A percentile compares a stretch with the other conserved stretches of the same genome.
Conservation (phyloP, 257 asterid species). For the Handroanthus guayacan region DNA sequence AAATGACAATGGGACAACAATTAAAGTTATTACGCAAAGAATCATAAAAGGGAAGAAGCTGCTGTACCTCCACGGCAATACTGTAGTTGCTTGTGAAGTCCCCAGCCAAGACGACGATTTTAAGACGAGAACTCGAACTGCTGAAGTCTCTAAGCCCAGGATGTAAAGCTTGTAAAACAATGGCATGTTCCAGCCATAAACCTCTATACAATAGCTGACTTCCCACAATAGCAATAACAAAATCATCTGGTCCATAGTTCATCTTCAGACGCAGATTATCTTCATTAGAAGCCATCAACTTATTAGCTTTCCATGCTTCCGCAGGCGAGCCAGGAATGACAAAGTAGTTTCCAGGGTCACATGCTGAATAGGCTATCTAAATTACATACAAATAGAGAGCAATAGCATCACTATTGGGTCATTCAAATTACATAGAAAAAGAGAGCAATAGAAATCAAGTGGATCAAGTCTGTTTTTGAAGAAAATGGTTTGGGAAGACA, state of each 20-base stretch:
- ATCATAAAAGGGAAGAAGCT: slow-evolving; percentile 15
- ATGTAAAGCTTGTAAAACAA: slow-evolving; percentile 73
- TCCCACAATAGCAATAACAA: slow-evolving; percentile 76
- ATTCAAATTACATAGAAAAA: background rate
- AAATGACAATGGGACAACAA: background rate
- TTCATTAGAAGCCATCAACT: slow-evolving; percentile 38
- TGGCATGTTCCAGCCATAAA: slow-evolving; percentile 92
- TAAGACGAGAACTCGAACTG: slow-evolving; percentile 64
- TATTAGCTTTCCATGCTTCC: slow-evolving; percentile 70
- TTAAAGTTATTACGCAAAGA: background rate
- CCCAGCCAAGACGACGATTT: slow-evolving; percentile 68
- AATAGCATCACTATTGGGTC: background rate
- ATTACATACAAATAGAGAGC: slow-evolving; percentile 34
- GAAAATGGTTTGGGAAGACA: no score
- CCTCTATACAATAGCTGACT: slow-evolving; percentile 75
- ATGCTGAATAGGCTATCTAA: slow-evolving; percentile 81
- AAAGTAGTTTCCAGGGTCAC: slow-evolving; percentile 88
- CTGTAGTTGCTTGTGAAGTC: slow-evolving; percentile 67
- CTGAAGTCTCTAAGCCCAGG: slow-evolving; percentile 60
- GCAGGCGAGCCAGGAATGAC: slow-evolving; percentile 88
- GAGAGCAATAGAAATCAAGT: background rate
- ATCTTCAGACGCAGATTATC: slow-evolving; percentile 44
- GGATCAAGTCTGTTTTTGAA: no score
- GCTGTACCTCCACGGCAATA: slow-evolving; percentile 71
- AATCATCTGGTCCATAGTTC: slow-evolving; percentile 53